Evolutionary conservation across 2,329 filamentous ascomycete species (phyloP).

Genomic region (Venturia oleaginea): DNA sequence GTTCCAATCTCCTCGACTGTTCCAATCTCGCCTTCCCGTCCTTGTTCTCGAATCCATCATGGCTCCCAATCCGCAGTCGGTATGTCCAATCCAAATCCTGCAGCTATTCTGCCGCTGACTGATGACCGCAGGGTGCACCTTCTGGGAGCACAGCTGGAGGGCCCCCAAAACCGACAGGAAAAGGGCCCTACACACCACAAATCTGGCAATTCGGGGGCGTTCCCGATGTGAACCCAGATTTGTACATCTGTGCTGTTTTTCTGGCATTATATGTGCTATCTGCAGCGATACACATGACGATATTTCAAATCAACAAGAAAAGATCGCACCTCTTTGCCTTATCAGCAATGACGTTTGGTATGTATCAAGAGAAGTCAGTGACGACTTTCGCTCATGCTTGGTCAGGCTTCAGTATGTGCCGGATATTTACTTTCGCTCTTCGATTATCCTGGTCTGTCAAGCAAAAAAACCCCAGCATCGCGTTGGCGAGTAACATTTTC

Average conservation of each 20-base stretch:
- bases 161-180: neutral
- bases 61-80: neutral
- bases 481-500: slow-evolving; percentile 56
- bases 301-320: slow-evolving; percentile 30
- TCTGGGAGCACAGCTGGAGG: neutral
- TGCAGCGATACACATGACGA: slow-evolving; percentile 32
- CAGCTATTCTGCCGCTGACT: neutral
- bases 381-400: neutral
- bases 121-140: neutral
- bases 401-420: slow-evolving; percentile 35
- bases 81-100: neutral
- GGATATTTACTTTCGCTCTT: slow-evolving; percentile 31
- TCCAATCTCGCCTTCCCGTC: neutral
- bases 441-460: slow-evolving; percentile 26
- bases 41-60: neutral
- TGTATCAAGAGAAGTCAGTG: slow-evolving; percentile 7
- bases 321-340: slow-evolving; percentile 34
- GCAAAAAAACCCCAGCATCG: slow-evolving; percentile 36
- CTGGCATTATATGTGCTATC: slow-evolving; percentile 31
- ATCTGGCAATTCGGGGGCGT: slow-evolving; percentile 24
- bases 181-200: slow-evolving; percentile 4
- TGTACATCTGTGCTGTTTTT: slow-evolving; percentile 33
- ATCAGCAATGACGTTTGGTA: slow-evolving; percentile 31
- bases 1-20: neutral
- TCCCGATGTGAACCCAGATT: slow-evolving; percentile 28